phyloP scores from a whole-genome alignment of 2,329 filamentous ascomycete species.

The Mollisiaceae sp. region DNA sequence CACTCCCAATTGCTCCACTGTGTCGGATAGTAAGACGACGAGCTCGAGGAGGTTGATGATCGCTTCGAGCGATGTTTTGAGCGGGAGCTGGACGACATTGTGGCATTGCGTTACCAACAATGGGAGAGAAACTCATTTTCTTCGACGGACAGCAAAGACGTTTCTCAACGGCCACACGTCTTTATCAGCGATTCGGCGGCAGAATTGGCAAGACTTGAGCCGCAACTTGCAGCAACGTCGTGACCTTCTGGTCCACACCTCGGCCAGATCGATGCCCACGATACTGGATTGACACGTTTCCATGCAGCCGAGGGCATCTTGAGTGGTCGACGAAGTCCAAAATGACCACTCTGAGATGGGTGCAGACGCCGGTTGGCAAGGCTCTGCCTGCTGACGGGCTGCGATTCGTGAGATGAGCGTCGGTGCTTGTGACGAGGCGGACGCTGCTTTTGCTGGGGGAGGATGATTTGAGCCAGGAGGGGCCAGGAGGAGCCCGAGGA shows the following conservation, averaged over 20 bases:
- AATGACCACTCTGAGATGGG: not conserved
- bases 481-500: no score
- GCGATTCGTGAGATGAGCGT: not conserved
- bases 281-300: not conserved
- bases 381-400: not conserved
- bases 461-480: not conserved
- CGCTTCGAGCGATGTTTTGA: constrained; percentile 9
- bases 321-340: not conserved
- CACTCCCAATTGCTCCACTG: constrained; percentile 25
- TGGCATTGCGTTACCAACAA: constrained; percentile 9
- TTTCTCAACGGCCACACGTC: constrained; percentile 9
- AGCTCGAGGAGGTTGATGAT: not conserved
- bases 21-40: constrained; percentile 11
- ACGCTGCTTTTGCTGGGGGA: not conserved
- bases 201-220: constrained; percentile 8
- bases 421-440: not conserved
- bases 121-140: not conserved
- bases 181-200: constrained; percentile 8
- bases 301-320: not conserved
- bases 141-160: constrained; percentile 10
- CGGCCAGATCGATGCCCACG: not conserved
- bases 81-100: constrained; percentile 12
- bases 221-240: not conserved
- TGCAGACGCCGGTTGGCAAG: constrained; percentile 3
- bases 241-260: constrained; percentile 1